Evolutionary conservation across 768 basidiomycete genomes (phyloP).

Genomic region (Lentinula guzmanii): DNA sequence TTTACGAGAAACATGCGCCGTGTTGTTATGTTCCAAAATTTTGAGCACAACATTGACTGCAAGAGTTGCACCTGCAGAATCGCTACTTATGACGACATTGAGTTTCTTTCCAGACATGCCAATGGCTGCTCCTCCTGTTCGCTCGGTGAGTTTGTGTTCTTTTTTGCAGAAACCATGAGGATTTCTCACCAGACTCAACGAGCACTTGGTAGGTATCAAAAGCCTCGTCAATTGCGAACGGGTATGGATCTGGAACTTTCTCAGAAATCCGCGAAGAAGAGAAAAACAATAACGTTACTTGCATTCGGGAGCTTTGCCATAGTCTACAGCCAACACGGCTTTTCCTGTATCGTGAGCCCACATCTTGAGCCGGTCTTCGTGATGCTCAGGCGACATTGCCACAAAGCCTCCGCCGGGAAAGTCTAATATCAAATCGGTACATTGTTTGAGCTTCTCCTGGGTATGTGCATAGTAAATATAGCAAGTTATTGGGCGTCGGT

Average conservation of each 20-base stretch:
- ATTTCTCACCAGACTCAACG: slow-evolving; percentile 54
- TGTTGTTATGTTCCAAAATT: slow-evolving; percentile 55
- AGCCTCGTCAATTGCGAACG: slow-evolving; percentile 92
- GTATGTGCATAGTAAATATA: slow-evolving; percentile 78
- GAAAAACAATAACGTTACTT: slow-evolving; percentile 17
- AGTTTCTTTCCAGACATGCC: slow-evolving; percentile 86
- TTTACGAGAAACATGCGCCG: slow-evolving; percentile 25
- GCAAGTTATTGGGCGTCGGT: slow-evolving; percentile 76
- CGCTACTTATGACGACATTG: slow-evolving; percentile 78
- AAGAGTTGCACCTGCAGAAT: slow-evolving; percentile 97
- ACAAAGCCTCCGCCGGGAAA: slow-evolving; percentile 97
- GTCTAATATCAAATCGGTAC: slow-evolving; percentile 84
- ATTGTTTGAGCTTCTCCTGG: slow-evolving; percentile 52
- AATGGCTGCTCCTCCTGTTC: slow-evolving; percentile 59
- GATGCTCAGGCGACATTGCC: slow-evolving; percentile 93
- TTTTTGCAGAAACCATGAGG: neutral
- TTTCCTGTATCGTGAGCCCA: slow-evolving; percentile 81
- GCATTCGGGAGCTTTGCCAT: slow-evolving; percentile 98
- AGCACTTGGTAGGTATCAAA: slow-evolving; percentile 86
- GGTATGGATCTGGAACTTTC: slow-evolving; percentile 69
- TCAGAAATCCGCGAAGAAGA: slow-evolving; percentile 4
- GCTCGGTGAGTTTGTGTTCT: neutral
- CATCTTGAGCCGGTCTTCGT: slow-evolving; percentile 84
- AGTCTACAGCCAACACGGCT: slow-evolving; percentile 83
- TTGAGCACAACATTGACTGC: slow-evolving; percentile 81